A percentile compares a stretch with the other conserved stretches of the same genome.
phyloP scores from a whole-genome alignment of 2,329 filamentous ascomycete species.

The Colletotrichum trifolii region DNA sequence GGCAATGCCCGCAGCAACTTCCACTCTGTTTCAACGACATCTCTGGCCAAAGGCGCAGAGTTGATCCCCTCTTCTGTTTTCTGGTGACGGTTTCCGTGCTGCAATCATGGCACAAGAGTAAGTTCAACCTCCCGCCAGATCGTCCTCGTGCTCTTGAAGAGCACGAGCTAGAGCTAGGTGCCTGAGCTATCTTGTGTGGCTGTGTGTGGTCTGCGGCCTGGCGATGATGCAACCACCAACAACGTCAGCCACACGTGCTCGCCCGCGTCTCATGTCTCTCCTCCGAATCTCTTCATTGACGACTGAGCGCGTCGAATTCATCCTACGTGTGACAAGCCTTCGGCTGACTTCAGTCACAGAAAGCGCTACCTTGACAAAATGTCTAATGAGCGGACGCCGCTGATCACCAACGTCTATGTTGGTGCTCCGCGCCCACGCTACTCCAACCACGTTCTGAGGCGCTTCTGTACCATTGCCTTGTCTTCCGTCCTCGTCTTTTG shows the following conservation, averaged over 20 bases:
- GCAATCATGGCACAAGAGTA: conserved; percentile 33
- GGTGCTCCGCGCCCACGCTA: conserved; percentile 65
- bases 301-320: not conserved
- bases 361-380: conserved; percentile 44
- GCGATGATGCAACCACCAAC: conserved; percentile 31
- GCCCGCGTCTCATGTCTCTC: conserved; percentile 20
- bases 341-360: conserved; percentile 25
- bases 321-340: not conserved
- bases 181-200: conserved; percentile 26
- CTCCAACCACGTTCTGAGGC: conserved; percentile 69
- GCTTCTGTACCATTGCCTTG: conserved; percentile 73
- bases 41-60: conserved; percentile 25
- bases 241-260: conserved; percentile 31
- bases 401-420: conserved; percentile 72
- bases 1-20: conserved; percentile 22
- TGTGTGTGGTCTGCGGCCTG: conserved; percentile 30
- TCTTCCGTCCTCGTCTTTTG: conserved; percentile 64
- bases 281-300: conserved; percentile 3
- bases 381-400: conserved; percentile 70
- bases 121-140: conserved; percentile 1
- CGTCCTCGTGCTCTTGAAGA: conserved; percentile 10
- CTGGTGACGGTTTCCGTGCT: conserved; percentile 4
- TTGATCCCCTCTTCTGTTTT: not conserved
- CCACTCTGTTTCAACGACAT: conserved; percentile 35
- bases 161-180: conserved; percentile 2